phyloP scores from a whole-genome alignment of 352 stramenopile species.

The Elongisporangium anandrum region DNA sequence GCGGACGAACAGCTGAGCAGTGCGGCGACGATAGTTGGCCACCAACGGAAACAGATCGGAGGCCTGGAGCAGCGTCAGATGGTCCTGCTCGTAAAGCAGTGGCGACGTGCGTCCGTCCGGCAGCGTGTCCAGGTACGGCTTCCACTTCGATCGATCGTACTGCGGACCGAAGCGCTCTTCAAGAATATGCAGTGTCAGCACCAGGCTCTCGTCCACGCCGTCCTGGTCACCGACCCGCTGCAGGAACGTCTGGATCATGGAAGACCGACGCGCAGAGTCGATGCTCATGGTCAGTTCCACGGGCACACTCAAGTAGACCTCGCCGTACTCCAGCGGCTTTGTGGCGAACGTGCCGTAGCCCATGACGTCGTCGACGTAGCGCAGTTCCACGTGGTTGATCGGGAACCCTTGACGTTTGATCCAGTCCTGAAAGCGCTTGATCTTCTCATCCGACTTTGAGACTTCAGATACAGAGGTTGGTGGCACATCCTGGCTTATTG shows the following conservation, averaged over 20 bases:
- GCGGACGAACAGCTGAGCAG: conserved; percentile 7
- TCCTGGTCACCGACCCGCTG: conserved; percentile 8
- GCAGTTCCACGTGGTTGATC: conserved; percentile 51
- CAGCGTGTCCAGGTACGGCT: conserved; percentile 86
- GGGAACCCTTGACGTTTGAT: conserved; percentile 28
- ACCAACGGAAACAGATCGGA: conserved; percentile 37
- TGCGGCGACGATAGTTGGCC: conserved; percentile 27
- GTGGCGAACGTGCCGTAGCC: conserved; percentile 67
- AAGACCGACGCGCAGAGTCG: conserved; percentile 43
- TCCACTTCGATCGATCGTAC: conserved; percentile 43
- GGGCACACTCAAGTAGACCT: conserved; percentile 85
- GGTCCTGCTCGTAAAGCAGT: conserved; percentile 43
- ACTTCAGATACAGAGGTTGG: background rate
- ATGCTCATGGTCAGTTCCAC: conserved; percentile 62
- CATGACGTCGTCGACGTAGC: conserved; percentile 39
- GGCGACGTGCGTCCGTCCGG: conserved; percentile 37
- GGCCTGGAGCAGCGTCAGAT: conserved; percentile 47
- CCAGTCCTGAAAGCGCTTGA: conserved; percentile 41
- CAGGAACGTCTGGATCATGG: conserved; percentile 31
- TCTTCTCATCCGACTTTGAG: conserved; percentile 6
- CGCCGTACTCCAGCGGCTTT: conserved; percentile 36
- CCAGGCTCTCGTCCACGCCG: conserved; percentile 34
- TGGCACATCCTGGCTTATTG: background rate
- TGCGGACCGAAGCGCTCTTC: conserved; percentile 74
- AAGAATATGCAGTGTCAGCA: conserved; percentile 78